Conservation (phyloP, 352 stramenopile genomes). For the Sclerospora graminicola region DNA sequence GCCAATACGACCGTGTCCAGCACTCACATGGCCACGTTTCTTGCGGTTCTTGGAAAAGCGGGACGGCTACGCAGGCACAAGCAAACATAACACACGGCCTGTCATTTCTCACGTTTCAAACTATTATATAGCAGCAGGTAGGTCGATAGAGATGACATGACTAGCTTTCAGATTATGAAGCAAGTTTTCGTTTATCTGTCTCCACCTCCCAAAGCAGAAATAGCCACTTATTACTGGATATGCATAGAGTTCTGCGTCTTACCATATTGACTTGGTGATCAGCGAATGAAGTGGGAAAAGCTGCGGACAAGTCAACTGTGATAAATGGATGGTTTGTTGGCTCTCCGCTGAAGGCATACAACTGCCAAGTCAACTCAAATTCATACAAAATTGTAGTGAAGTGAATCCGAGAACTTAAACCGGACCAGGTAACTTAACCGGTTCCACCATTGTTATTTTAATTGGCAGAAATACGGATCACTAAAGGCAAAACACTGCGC, state of each 20-base stretch:
- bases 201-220: neutral
- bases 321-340: conserved; percentile 80
- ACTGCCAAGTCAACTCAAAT: conserved; percentile 5
- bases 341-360: conserved; percentile 35
- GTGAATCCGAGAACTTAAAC: no score
- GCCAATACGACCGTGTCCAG: conserved; percentile 98
- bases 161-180: neutral
- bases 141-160: neutral
- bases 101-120: conserved; percentile 21
- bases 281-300: conserved; percentile 71
- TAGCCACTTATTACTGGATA: neutral
- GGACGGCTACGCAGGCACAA: conserved; percentile 58
- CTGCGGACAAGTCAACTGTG: neutral
- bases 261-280: conserved; percentile 87
- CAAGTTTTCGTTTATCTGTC: neutral
- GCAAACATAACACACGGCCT: conserved; percentile 40
- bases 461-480: no score
- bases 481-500: no score
- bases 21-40: conserved; percentile 99
- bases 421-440: no score
- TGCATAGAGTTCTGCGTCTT: conserved; percentile 22
- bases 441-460: no score
- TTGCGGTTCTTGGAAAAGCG: conserved; percentile 98
- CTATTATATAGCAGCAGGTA: neutral
- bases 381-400: neutral